Base-by-base conservation (phyloP, 768 basidiomycete species). In the Pleurotus ostreatus region DNA sequence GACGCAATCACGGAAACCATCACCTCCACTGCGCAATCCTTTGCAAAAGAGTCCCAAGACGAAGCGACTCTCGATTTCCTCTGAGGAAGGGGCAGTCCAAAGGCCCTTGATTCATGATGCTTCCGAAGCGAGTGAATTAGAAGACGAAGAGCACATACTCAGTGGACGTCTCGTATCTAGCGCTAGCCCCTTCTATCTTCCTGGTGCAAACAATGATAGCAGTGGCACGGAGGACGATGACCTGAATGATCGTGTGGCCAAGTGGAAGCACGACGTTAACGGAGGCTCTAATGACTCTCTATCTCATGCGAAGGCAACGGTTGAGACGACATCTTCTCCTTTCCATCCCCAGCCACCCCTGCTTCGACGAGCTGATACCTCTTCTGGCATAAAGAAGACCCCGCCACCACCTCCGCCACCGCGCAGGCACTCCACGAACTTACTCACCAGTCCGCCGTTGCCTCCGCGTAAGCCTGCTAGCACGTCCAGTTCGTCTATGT, bases 361-460 rank as follows among this genome's bases (percentile, higher is more conserved):
- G 5, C 55, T 57, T 26, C 64, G 65, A 9, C 65, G 66, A 6
- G 55, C 65, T 7, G 63, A 65, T 16, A 65, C 64, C 9, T 62
- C 67, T 6, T 34, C 41, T 16, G 59, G 60, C 13, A 58, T 66
- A 15, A 60, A 57, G 20, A 85, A 80, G 66, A 79, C 79, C 59
- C 73, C 74, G 0, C 82, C 86, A 0, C 87, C 87, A 0, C 85
- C 84, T 0, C 88, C 87, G 0, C 88, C 86, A 0, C 86, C 84
- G 13, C 77, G 84, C 15, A 26, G 48, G 7, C 77, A 83, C 15
- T 63, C 71, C 18, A 69, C 70, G 6, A 66, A 65, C 34, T 66
- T 58, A 20, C 55, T 67, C 4, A 56, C 66, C 15, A 59, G 66
- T 0, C 59, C 37, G 4, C 8, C 69, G n/a, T 76, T 74, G 25